phyloP scores from a whole-genome alignment of 1,284 basidiomycete species.

The Puccinia horiana region DNA sequence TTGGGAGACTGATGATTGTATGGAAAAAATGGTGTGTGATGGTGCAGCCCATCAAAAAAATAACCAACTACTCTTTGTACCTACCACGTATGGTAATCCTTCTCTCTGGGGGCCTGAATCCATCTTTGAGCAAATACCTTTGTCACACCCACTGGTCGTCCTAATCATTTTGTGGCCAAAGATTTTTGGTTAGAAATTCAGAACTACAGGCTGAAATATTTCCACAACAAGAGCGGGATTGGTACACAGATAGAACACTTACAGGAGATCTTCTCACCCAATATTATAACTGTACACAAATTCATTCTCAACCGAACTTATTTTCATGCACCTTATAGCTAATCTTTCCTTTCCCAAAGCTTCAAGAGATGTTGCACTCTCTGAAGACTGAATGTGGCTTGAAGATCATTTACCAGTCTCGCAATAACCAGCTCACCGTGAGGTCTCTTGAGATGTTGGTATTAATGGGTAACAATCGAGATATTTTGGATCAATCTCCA shows the following conservation, averaged over 20 bases:
- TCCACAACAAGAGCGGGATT: constrained; percentile 26
- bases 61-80: constrained; percentile 18
- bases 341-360: background rate
- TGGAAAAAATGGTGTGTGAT: constrained; percentile 39
- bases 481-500: background rate
- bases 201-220: constrained; percentile 29
- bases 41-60: constrained; percentile 19
- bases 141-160: constrained; percentile 2
- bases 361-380: background rate
- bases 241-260: background rate
- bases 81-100: constrained; percentile 19
- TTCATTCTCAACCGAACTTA: background rate
- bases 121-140: background rate
- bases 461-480: background rate
- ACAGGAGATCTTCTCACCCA: background rate
- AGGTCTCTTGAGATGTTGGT: background rate
- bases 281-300: background rate
- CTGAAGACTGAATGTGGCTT: background rate
- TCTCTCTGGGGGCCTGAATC: background rate
- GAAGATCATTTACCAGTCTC: background rate
- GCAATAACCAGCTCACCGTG: background rate
- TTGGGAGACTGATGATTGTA: constrained; percentile 20
- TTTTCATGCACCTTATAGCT: background rate
- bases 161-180: constrained; percentile 19
- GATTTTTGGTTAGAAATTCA: constrained; percentile 36